Evolutionary conservation across 176 grass and related monocot genomes (phyloP), one percentile per base, ranked within the genome.

Genomic region (Oryza brachyantha): DNA sequence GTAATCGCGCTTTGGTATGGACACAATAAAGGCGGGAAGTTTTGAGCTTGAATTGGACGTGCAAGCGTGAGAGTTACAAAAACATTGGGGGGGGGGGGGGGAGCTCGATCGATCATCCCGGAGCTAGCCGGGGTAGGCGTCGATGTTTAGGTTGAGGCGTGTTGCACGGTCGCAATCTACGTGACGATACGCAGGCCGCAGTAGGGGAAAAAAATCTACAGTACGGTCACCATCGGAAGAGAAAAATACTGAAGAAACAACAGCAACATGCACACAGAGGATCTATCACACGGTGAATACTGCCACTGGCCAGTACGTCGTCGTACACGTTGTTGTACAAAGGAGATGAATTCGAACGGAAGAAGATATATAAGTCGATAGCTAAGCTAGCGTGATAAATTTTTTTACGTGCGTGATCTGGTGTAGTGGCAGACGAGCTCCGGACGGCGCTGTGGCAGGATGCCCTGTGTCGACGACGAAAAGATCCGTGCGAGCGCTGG

Each of bases 81-180:
- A n/a, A n/a, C n/a, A n/a, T n/a, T n/a, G n/a, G n/a, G n/a, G n/a
- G n/a, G n/a, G n/a, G n/a, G n/a, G n/a, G n/a, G n/a, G n/a, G n/a
- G n/a, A n/a, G n/a, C n/a, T n/a, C n/a, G n/a, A n/a, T n/a, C n/a
- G n/a, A n/a, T n/a, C n/a, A n/a, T n/a, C 16, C 46, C 14, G 29
- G 1, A 34, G 16, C 39, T 1, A 57, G 24, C 16, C 2, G n/a
- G 1, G 61, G 42, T 60, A 45, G 11, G 11, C 65, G 4, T 3
- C 36, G 25, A 68, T 6, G 76, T 13, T 46, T 58, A 55, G 70
- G 37, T 19, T 35, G 50, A 13, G 45, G 61, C 39, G 74, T 3
- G 80, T 83, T 83, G n/a, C 16, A n/a, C 5, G 0, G 86, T 79
- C 38, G 24, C 76, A 1, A 32, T 88, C 80, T 31, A 21, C 61